Conservation (phyloP, 2,329 filamentous ascomycete genomes). For the Huntiella savannae region DNA sequence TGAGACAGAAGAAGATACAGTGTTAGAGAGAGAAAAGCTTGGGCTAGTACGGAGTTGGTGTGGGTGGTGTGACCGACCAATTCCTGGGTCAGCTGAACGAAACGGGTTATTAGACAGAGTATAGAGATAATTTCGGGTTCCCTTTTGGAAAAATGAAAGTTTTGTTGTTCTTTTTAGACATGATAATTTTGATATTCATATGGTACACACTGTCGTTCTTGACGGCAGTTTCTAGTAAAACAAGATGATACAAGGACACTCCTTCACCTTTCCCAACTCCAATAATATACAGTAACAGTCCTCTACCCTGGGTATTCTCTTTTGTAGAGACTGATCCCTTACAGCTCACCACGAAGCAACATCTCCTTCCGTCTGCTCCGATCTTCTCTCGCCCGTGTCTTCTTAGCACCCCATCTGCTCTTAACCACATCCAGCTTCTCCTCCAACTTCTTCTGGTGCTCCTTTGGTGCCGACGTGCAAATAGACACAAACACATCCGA, state of each 20-base stretch:
- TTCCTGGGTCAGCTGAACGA: constrained; percentile 28
- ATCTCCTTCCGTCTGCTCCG: constrained; percentile 32
- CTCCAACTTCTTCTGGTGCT: constrained; percentile 28
- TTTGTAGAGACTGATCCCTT: constrained; percentile 12
- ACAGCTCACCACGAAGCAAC: constrained; percentile 33
- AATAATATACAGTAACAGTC: constrained; percentile 9
- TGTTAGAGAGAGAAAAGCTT: constrained; percentile 49
- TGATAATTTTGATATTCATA: too few species aligned
- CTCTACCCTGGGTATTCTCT: background rate
- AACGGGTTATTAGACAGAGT: too few species aligned
- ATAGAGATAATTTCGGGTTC: too few species aligned
- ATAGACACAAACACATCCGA: constrained; percentile 37
- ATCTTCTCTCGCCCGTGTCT: constrained; percentile 35
- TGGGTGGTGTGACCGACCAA: constrained; percentile 69
- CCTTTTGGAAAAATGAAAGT: background rate
- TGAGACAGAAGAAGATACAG: constrained; percentile 33
- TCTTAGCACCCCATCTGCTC: constrained; percentile 38
- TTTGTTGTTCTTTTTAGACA: background rate
- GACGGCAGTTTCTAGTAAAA: background rate
- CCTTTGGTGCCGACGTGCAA: constrained; percentile 29
- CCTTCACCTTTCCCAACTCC: background rate
- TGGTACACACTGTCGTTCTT: too few species aligned
- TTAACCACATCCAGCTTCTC: constrained; percentile 28
- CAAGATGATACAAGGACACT: constrained; percentile 8
- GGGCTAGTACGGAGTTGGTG: constrained; percentile 67